Evolutionary conservation across 148 eudicot genomes (phyloP), one percentile per base, ranked within the genome.

Genomic region (Vaccinium myrtillus): DNA sequence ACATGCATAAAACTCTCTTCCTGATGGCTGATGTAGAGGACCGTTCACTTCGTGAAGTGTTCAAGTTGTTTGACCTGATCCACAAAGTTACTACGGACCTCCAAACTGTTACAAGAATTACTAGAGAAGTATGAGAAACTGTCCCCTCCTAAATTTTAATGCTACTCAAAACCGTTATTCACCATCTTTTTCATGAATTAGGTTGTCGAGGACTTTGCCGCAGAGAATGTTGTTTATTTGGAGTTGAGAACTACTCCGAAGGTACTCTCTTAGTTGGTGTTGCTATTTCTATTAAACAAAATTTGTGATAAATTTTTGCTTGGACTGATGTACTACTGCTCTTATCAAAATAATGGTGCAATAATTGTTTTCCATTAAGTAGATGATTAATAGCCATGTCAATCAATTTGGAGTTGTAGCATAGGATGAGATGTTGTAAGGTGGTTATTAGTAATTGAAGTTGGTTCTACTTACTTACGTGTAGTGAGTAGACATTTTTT

Each of bases 161-260:
- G 25, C n/a, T 18, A 18, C 81, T 77, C 32, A 25, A 69, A 51
- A 25, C 78, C 39, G 53, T 63, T 2, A 77, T 32, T 76, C 50
- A 61, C 70, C 15, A 23, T 81, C 13, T 75, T 46, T 83, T 71
- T 78, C 12, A 56, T 15, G 70, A 84, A 78, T 49, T 89, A 97
- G 99, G 98, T 95, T 83, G 90, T 95, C 77, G 99, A 97, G 83
- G 99, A 97, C 89, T 97, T 97, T 84, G 98, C 98, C 80, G 92
- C 96, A 36, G 99, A 97, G 79, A 97, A 97, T 88, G 98, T 97
- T 81, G 93, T 97, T 78, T 97, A 97, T 86, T 90, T 97, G 94
- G 99, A 97, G 88, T 53, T 97, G 63, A 93, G 99, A 89, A 97
- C 98, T 46, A 97, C 99, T 32, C 99, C 99, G 3, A 97, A 97